These are phyloP conservation scores for Hypomontagnella submonticulosa DNA, from an alignment of 495 filamentous ascomycete species.

Conservation along the genomic window DNA sequence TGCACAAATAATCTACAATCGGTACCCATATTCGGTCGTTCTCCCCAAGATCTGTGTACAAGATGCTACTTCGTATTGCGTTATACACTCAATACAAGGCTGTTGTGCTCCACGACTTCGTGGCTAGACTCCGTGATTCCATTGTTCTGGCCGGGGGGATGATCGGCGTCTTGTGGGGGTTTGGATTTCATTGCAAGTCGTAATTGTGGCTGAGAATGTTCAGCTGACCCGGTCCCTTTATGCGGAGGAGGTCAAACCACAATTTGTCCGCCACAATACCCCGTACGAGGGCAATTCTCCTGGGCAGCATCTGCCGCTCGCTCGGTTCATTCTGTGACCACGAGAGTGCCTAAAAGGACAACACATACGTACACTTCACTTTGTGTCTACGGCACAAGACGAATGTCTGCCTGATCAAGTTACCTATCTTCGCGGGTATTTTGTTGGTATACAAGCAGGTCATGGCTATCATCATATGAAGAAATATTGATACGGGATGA, in stretches of 20 bases:
- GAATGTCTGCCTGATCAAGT: slow-evolving; percentile 38
- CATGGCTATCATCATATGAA: slow-evolving; percentile 1
- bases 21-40: background rate
- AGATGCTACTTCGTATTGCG: slow-evolving; percentile 35
- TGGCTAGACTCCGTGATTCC: slow-evolving; percentile 24
- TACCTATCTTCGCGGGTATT: slow-evolving; percentile 4
- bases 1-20: background rate
- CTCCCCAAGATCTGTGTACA: slow-evolving; percentile 12
- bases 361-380: slow-evolving; percentile 31
- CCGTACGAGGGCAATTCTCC: slow-evolving; percentile 33
- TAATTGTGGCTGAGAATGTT: slow-evolving; percentile 37
- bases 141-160: no score
- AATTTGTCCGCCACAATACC: slow-evolving; percentile 38
- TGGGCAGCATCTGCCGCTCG: slow-evolving; percentile 29
- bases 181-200: slow-evolving; percentile 8
- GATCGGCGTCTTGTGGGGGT: slow-evolving; percentile 24
- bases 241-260: slow-evolving; percentile 32
- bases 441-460: slow-evolving; percentile 14
- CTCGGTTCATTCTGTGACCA: slow-evolving; percentile 31
- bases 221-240: slow-evolving; percentile 38
- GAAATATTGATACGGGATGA: slow-evolving; percentile 3
- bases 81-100: slow-evolving; percentile 24
- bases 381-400: slow-evolving; percentile 31
- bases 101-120: slow-evolving; percentile 23
- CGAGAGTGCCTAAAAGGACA: slow-evolving; percentile 33